Evolutionary conservation across 768 basidiomycete species (phyloP).

Genomic region (Russula emetica): DNA sequence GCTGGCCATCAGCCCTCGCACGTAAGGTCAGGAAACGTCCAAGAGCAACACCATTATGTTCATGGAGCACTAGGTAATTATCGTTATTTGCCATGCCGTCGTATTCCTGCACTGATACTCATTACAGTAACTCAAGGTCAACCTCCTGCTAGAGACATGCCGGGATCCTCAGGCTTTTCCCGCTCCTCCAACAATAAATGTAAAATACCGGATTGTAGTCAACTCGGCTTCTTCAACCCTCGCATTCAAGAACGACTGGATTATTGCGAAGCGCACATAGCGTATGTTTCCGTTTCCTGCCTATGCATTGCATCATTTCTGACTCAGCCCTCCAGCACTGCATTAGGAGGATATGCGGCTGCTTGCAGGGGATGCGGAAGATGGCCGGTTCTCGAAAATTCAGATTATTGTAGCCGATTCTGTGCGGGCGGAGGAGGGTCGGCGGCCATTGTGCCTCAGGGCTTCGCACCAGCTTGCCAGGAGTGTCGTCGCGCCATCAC

Average conservation of each 20-base stretch:
- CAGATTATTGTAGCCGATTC: slow-evolving; percentile 5
- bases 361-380: neutral
- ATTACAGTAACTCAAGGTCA: neutral
- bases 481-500: slow-evolving; percentile 11
- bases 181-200: neutral
- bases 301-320: neutral
- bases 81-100: no score
- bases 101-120: no score
- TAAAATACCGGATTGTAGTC: neutral
- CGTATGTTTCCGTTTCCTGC: neutral
- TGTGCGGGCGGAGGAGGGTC: neutral
- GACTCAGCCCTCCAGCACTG: neutral
- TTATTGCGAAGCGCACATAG: slow-evolving; percentile 3
- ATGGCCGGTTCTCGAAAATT: slow-evolving; percentile 3
- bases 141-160: neutral
- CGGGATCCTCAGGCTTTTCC: neutral
- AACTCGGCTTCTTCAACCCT: neutral
- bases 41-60: no score
- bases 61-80: no score
- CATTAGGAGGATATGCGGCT: neutral
- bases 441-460: neutral
- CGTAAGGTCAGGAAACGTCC: no score
- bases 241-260: slow-evolving; percentile 5
- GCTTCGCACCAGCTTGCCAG: neutral
- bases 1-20: neutral